phyloP scores from a whole-genome alignment of 1,284 basidiomycete species.

The Microbotryomycetes sp. region DNA sequence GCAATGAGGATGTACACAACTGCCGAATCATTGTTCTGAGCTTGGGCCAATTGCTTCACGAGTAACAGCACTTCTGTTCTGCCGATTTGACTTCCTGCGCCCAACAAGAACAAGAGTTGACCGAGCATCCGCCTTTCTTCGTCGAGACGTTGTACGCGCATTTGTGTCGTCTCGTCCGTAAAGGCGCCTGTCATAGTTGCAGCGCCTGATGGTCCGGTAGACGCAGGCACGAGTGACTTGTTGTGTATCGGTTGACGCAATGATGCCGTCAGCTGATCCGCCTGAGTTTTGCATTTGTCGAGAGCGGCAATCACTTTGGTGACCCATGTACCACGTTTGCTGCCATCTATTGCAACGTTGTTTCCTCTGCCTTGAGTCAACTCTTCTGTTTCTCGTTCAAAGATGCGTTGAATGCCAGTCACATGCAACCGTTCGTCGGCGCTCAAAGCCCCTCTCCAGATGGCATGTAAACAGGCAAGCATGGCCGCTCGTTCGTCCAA shows the following conservation, averaged over 20 bases:
- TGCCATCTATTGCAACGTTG: conserved; percentile 31
- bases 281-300: conserved; percentile 52
- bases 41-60: conserved; percentile 57
- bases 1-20: conserved; percentile 65
- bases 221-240: conserved; percentile 45
- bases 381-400: conserved; percentile 33
- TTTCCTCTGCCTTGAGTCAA: conserved; percentile 30
- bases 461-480: conserved; percentile 56
- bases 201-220: conserved; percentile 23
- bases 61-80: conserved; percentile 55
- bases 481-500: conserved; percentile 61
- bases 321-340: conserved; percentile 46
- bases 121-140: conserved; percentile 64
- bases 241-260: conserved; percentile 50
- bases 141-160: conserved; percentile 61
- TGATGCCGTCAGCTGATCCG: conserved; percentile 39
- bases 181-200: conserved; percentile 49
- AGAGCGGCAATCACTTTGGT: conserved; percentile 58
- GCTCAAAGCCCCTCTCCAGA: conserved; percentile 42
- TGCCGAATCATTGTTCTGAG: conserved; percentile 58
- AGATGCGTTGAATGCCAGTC: conserved; percentile 27
- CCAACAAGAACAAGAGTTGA: conserved; percentile 56
- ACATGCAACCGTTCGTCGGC: conserved; percentile 34
- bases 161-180: conserved; percentile 58
- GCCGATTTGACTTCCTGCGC: conserved; percentile 57